phyloP scores from a whole-genome alignment of 495 filamentous ascomycete genomes.

The Usnea hakonensis region DNA sequence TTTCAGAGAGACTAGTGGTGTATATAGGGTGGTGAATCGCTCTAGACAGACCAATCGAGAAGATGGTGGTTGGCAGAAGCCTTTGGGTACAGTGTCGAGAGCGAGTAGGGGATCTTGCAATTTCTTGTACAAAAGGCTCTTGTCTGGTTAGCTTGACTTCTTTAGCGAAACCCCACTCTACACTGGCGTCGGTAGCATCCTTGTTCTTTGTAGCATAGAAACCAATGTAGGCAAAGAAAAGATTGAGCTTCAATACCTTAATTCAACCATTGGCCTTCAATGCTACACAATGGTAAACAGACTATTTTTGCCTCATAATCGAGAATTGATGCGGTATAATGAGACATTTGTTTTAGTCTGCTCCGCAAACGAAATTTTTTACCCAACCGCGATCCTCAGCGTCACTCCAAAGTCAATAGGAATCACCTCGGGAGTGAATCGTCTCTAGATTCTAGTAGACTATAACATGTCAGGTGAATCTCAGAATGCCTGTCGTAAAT shows the following conservation, averaged over 20 bases:
- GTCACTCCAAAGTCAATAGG: background rate
- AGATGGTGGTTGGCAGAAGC: background rate
- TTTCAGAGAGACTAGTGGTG: background rate
- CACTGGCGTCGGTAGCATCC: slow-evolving; percentile 1
- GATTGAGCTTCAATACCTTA: background rate
- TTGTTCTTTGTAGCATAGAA: slow-evolving; percentile 4
- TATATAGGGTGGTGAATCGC: background rate
- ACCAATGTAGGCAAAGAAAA: background rate
- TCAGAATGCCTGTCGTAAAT: slow-evolving; percentile 77
- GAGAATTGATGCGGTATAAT: background rate
- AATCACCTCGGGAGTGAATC: background rate
- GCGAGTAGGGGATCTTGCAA: background rate
- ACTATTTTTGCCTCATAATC: background rate
- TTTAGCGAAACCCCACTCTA: slow-evolving; percentile 7
- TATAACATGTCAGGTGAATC: background rate
- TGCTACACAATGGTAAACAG: background rate
- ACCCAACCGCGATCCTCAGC: background rate
- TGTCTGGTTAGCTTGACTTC: background rate
- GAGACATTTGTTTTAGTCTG: background rate
- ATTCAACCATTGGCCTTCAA: background rate
- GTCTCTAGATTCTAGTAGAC: background rate
- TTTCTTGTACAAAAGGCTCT: slow-evolving; percentile 5
- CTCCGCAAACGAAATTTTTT: background rate
- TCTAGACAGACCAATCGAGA: background rate
- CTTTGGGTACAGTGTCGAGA: background rate